Base-by-base conservation (phyloP, 2,329 filamentous ascomycete species). In the Phyllosticta capitalensis region DNA sequence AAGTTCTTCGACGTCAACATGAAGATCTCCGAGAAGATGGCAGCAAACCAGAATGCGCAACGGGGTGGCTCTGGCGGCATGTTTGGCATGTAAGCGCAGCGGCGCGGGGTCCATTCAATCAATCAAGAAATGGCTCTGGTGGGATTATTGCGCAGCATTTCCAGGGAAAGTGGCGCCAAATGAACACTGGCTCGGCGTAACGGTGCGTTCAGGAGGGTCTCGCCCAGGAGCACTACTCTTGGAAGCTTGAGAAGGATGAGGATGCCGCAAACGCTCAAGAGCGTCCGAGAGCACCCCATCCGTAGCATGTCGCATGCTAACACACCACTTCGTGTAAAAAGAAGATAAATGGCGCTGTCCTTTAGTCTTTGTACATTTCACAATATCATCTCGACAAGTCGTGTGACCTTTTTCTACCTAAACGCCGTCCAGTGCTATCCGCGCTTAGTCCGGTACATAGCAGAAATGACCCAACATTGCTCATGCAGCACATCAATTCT, bases 1-100 rank as follows among this genome's bases (percentile, higher is more conserved):
- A 99, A 99, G 81, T 99, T 97, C 81, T 96, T 99, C 78, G 92
- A 97, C 68, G 92, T 96, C 70, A 95, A 96, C 75, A 86, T 96
- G 81, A 97, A 96, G 81, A 90, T 97, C 62, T 92, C 89, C 69
- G 92, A 97, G 78, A 90, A 95, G 78, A 91, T 97, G 85, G 91
- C 96, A 78, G 85, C 87, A 65, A 89, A 95, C 76, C 89, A 89
- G 54, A 83, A 85, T 69, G 81, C 83, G 63, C 83, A 83, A 69
- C 83, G 85, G 62, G 81, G 78, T 49, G 80, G 78, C 38, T 77
- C 75, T n/a, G 80, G 76, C 51, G 61, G 63, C 52, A 61, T 61
- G 92, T 64, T 89, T 89, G 9, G 83, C 87, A 59, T 92, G 88
- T 3, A 87, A 90, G n/a, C 38, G 38, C 38, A 48, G 24, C 38